Base-by-base conservation (phyloP, 78 protist genomes). In the Dictyostelium citrinum region DNA sequence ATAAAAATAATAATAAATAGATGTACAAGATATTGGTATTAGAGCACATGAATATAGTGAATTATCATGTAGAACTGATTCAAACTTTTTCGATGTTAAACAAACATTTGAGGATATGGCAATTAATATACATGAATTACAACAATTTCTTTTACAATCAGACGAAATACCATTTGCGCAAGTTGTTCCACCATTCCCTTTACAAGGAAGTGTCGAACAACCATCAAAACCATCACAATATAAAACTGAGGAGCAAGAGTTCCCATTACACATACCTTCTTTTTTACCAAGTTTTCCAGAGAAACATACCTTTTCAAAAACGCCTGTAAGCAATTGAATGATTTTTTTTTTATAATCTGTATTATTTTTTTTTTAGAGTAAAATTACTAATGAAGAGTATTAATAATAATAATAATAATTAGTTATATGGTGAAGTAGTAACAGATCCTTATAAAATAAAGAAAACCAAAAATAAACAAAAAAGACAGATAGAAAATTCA, bases 261-360 rank as follows among this genome's bases (percentile, higher is more conserved):
- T 61, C 43, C 93, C 93, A 67, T 81, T 72, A 67, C 84, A 88
- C 46, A 78, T 88, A 39, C 93, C 93, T 43, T 67, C 93, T n/a
- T 88, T 88, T 78, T 78, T 88, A 79, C 93, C 93, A 35, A 31
- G 35, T 35, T 78, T 78, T 35, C 93, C 93, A 27, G 93, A 88
- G 31, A 76, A 67, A 51, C 93, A 88, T 68, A 88, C 93, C 31
- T 88, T 49, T 78, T 33, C 85, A 31, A 88, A 78, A 46, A 78
- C 93, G 22, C 93, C 93, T 24, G 91, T 85, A 76, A n/a, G n/a
- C n/a, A n/a, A n/a, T n/a, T n/a, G n/a, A n/a, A n/a, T n/a, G n/a
- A n/a, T n/a, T n/a, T n/a, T n/a, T n/a, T n/a, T n/a, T n/a, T n/a
- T n/a, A n/a, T n/a, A n/a, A n/a, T n/a, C n/a, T n/a, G n/a, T n/a